A percentile compares a stretch with the other conserved stretches of the same genome.
Evolutionary conservation across 179 eudicot genomes (phyloP).

Genomic region (Pouteria campechiana): DNA sequence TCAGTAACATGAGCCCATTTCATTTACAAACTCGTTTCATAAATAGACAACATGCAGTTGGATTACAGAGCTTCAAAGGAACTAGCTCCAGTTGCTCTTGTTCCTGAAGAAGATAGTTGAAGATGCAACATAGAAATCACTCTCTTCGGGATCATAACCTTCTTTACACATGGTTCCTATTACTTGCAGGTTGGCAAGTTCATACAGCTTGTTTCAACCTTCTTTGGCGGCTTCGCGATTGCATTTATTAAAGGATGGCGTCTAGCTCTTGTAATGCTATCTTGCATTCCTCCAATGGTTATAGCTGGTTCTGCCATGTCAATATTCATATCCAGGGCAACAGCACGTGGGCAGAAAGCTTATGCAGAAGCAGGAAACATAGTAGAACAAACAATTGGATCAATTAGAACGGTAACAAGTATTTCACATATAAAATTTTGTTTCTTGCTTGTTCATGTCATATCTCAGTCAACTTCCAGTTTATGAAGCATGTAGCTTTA

Average conservation of each 20-base stretch:
- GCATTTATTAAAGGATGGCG: conserved; percentile 44
- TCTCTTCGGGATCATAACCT: too few species aligned
- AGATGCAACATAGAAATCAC: too few species aligned
- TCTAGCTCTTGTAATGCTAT: conserved; percentile 39
- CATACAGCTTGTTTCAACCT: conserved; percentile 28
- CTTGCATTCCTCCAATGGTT: conserved; percentile 30
- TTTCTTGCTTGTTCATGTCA: background rate
- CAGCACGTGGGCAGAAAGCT: conserved; percentile 34
- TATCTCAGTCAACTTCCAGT: background rate
- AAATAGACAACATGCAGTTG: too few species aligned
- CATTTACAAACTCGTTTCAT: too few species aligned
- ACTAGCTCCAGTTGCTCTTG: too few species aligned
- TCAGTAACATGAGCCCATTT: too few species aligned
- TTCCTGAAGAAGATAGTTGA: too few species aligned
- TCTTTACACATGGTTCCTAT: too few species aligned
- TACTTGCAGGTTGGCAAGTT: conserved; percentile 36
- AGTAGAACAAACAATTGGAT: conserved; percentile 45
- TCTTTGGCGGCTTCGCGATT: conserved; percentile 35
- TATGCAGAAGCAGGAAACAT: conserved; percentile 38
- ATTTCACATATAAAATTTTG: background rate
- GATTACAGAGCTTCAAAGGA: too few species aligned
- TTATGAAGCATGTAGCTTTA: background rate
- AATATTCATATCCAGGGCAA: conserved; percentile 22
- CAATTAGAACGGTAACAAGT: conserved; percentile 39
- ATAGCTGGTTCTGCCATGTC: conserved; percentile 30